Conservation (phyloP, 768 basidiomycete genomes). For the Lactarius akahatsu region DNA sequence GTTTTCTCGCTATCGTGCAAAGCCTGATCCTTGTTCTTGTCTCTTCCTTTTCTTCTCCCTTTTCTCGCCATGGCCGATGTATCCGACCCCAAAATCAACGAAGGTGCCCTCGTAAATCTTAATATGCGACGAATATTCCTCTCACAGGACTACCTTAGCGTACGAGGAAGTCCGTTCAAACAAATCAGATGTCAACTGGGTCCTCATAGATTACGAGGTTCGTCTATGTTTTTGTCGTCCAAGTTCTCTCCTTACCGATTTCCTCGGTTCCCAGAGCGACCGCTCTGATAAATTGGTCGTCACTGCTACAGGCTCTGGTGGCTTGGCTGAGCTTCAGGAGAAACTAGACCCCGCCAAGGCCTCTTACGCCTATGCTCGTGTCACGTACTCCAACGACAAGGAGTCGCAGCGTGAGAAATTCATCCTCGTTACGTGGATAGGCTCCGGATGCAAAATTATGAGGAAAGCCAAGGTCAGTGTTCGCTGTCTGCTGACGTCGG, state of each 20-base stretch:
- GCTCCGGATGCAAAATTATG: slow-evolving; percentile 82
- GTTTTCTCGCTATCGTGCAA: slow-evolving; percentile 14
- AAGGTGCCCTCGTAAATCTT: slow-evolving; percentile 18
- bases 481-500: slow-evolving; percentile 1
- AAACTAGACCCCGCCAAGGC: slow-evolving; percentile 71
- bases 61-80: slow-evolving; percentile 27
- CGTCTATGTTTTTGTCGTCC: slow-evolving; percentile 26
- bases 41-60: neutral
- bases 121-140: neutral
- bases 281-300: slow-evolving; percentile 78
- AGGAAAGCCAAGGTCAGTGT: slow-evolving; percentile 78
- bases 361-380: slow-evolving; percentile 80
- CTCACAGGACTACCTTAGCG: slow-evolving; percentile 45
- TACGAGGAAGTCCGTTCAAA: slow-evolving; percentile 85
- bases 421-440: slow-evolving; percentile 83
- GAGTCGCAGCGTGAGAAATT: slow-evolving; percentile 89
- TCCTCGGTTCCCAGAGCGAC: slow-evolving; percentile 48
- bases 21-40: slow-evolving; percentile 9
- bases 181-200: slow-evolving; percentile 87
- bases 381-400: slow-evolving; percentile 84
- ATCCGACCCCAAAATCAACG: slow-evolving; percentile 29
- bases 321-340: slow-evolving; percentile 73
- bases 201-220: slow-evolving; percentile 86
- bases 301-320: slow-evolving; percentile 76
- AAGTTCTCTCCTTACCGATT: slow-evolving; percentile 4